Evolutionary conservation across 768 basidiomycete genomes (phyloP).

Genomic region (Pleurotus sapidus): DNA sequence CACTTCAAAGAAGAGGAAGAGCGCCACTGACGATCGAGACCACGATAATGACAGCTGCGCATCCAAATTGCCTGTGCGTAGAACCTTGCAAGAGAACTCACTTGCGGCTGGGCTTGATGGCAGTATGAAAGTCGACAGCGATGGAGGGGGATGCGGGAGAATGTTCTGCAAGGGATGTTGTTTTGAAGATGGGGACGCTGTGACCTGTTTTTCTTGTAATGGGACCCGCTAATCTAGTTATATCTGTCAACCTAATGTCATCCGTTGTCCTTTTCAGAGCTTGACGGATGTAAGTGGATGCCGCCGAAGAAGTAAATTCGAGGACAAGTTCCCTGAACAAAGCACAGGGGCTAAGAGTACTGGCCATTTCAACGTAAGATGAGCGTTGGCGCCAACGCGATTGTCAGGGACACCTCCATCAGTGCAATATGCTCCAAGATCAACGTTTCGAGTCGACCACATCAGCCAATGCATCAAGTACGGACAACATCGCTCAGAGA

Average conservation of each 20-base stretch:
- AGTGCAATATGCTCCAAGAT: too few species aligned
- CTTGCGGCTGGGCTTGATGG: background rate
- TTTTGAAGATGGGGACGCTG: background rate
- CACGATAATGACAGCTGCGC: background rate
- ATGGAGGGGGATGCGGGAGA: conserved; percentile 1
- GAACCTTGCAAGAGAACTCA: background rate
- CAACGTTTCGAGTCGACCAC: too few species aligned
- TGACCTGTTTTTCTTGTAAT: conserved; percentile 5
- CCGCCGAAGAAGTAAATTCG: too few species aligned
- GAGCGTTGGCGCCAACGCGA: too few species aligned
- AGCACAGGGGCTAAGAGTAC: too few species aligned
- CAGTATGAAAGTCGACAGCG: background rate
- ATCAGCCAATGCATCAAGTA: too few species aligned
- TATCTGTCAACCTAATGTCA: background rate
- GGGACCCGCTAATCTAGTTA: background rate
- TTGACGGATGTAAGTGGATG: too few species aligned
- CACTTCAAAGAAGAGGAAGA: background rate
- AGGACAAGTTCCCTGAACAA: too few species aligned
- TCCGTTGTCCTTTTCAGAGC: too few species aligned
- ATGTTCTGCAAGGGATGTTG: conserved; percentile 1
- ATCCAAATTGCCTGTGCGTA: background rate
- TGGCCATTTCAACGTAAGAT: too few species aligned
- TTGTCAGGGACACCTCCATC: too few species aligned
- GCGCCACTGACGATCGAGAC: background rate
- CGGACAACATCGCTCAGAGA: too few species aligned